phyloP scores from a whole-genome alignment of 108 stramenopile genomes.

The Halocafeteria seosinensis region DNA sequence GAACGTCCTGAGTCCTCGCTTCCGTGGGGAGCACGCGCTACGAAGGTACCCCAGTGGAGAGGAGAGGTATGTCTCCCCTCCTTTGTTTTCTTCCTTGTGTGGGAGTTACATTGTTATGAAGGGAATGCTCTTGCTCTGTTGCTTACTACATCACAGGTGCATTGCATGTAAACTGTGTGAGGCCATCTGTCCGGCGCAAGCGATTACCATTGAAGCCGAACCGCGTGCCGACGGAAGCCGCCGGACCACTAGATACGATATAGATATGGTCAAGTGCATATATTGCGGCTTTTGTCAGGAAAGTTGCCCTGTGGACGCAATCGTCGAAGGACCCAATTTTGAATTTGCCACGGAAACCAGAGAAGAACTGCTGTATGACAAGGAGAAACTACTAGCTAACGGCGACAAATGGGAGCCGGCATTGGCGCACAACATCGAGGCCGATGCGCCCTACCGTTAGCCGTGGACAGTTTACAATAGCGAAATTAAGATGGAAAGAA shows the following conservation, averaged over 20 bases:
- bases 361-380: constrained; percentile 94
- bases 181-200: constrained; percentile 98
- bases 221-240: constrained; percentile 50
- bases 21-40: constrained; percentile 91
- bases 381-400: constrained; percentile 91
- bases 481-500: too few species aligned
- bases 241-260: constrained; percentile 93
- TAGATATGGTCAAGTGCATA: constrained; percentile 99
- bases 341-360: constrained; percentile 97
- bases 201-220: constrained; percentile 89
- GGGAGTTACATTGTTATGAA: too few species aligned
- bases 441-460: constrained; percentile 88
- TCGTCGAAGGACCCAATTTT: constrained; percentile 98
- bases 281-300: constrained; percentile 99
- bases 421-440: constrained; percentile 85
- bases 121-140: not conserved
- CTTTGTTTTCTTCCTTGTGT: too few species aligned
- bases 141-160: constrained; percentile 37
- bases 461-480: too few species aligned
- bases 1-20: constrained; percentile 79
- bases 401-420: constrained; percentile 98
- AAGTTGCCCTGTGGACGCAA: constrained; percentile 92
- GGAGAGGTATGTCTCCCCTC: constrained; percentile 49
- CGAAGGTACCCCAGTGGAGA: constrained; percentile 93
- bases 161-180: constrained; percentile 99